Evolutionary conservation across 129 eudicot genomes (phyloP).

Genomic region (Scalesia atractyloides): DNA sequence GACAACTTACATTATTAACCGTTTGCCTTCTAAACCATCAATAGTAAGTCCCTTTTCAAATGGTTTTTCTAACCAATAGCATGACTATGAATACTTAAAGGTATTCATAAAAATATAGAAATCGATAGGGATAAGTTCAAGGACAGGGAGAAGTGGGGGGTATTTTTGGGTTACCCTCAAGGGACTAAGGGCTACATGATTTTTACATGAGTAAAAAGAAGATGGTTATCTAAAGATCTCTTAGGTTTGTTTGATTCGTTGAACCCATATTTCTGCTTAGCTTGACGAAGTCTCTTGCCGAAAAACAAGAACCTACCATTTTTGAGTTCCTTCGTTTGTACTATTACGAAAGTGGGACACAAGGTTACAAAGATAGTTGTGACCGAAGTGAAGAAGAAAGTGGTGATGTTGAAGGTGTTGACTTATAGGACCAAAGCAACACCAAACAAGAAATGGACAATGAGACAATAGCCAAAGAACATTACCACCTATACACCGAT

Average conservation of each 20-base stretch:
- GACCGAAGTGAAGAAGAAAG: not conserved
- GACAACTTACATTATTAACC: too few relatives aligned
- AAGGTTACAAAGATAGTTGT: not conserved
- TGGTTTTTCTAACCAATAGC: not conserved
- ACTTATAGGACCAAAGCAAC: not conserved
- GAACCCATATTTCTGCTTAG: not conserved
- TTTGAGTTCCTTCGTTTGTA: not conserved
- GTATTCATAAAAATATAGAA: too few relatives aligned
- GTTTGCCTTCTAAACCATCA: too few relatives aligned
- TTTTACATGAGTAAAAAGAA: not conserved
- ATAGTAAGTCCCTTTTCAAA: not conserved
- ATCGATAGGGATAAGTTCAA: not conserved
- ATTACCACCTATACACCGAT: not conserved
- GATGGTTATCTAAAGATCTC: not conserved
- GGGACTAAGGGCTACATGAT: not conserved
- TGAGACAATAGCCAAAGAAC: not conserved
- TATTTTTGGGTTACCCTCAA: not conserved
- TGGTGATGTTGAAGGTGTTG: not conserved
- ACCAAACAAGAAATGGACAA: not conserved
- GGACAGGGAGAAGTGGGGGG: not conserved
- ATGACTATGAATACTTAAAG: not conserved
- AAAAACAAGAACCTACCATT: too few relatives aligned
- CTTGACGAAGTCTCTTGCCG: not conserved
- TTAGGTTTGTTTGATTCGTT: not conserved
- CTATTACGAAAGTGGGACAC: not conserved